A percentile compares a stretch with the other conserved stretches of the same genome.
Conservation (phyloP, 192 early-diverging fungal genomes). For the Mortierella antarctica region DNA sequence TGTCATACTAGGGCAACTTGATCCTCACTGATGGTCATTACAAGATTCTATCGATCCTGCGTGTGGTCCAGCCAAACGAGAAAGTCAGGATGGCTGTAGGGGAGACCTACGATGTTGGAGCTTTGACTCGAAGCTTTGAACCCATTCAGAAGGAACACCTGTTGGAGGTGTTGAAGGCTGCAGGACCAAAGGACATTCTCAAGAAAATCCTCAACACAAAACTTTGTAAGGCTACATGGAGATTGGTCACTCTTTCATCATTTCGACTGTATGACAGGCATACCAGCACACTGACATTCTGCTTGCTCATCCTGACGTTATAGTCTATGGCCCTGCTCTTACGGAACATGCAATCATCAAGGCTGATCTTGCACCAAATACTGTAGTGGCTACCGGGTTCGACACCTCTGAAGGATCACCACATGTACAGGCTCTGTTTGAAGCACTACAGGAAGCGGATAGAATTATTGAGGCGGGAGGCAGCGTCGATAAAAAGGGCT, state of each 20-base stretch:
- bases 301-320: neutral
- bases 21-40: conserved; percentile 93
- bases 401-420: conserved; percentile 69
- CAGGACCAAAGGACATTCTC: conserved; percentile 71
- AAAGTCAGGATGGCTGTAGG: conserved; percentile 86
- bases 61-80: conserved; percentile 87
- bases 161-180: conserved; percentile 58
- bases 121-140: conserved; percentile 63
- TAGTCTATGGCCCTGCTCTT: conserved; percentile 88
- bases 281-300: neutral
- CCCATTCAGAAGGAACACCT: conserved; percentile 67
- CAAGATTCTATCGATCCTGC: conserved; percentile 84
- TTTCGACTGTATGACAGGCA: neutral
- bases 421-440: conserved; percentile 67
- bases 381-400: conserved; percentile 68
- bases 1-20: conserved; percentile 85
- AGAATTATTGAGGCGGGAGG: conserved; percentile 67
- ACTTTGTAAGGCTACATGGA: conserved; percentile 53
- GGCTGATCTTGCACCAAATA: conserved; percentile 71
- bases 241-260: too few species aligned
- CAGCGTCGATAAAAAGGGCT: conserved; percentile 58
- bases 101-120: conserved; percentile 76
- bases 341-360: conserved; percentile 83
- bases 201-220: conserved; percentile 73
- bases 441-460: conserved; percentile 79